phyloP scores from a whole-genome alignment of 345 rosid species.

The Eucalyptus tenuipes region DNA sequence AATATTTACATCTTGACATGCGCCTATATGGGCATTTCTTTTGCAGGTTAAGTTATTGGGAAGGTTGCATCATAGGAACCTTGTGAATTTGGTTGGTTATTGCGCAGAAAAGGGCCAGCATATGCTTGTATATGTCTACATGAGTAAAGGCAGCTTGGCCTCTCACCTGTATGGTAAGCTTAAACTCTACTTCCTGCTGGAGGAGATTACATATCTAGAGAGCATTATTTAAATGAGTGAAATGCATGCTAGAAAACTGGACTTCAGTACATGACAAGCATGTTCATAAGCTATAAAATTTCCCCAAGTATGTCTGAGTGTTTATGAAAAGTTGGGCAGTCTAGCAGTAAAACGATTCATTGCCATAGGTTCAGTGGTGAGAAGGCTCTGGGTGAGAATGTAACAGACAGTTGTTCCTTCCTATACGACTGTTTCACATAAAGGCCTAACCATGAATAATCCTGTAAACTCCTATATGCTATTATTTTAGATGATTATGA shows the following conservation, averaged over 20 bases:
- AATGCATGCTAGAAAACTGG: background rate
- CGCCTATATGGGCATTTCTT: background rate
- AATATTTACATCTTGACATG: background rate
- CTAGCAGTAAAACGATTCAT: background rate
- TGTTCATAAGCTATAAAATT: background rate
- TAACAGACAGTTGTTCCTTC: background rate
- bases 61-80: slow-evolving; percentile 93
- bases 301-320: background rate
- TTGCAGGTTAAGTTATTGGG: slow-evolving; percentile 88
- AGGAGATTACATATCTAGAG: background rate
- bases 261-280: background rate
- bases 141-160: slow-evolving; percentile 97
- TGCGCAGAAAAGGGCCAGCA: slow-evolving; percentile 95
- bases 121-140: slow-evolving; percentile 90
- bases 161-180: slow-evolving; percentile 88
- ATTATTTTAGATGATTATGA: background rate
- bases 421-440: background rate
- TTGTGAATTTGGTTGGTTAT: slow-evolving; percentile 92
- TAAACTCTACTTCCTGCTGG: background rate
- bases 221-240: background rate
- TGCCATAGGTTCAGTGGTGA: background rate
- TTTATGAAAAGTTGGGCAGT: background rate
- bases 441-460: background rate
- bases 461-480: background rate
- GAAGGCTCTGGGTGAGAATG: background rate